Evolutionary conservation across 106 monocot species (phyloP), one percentile per base, ranked within the genome.

Genomic region (Dioscorea dumetorum): DNA sequence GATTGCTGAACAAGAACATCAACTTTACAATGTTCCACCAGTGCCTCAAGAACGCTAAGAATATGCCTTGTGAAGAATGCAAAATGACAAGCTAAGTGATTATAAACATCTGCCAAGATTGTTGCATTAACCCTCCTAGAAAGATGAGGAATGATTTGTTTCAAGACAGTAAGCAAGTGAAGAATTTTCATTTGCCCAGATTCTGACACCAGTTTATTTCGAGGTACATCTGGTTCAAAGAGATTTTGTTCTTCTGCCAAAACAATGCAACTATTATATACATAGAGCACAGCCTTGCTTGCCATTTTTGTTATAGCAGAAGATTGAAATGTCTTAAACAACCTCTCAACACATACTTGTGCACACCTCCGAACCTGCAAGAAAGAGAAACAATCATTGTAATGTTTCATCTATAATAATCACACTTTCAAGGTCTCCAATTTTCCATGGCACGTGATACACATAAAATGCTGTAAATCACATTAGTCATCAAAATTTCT

Each of bases 311-410:
- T 66, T 69, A 72, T 58, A 52, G 28, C 22, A 56, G 78, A 62
- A 64, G 49, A 70, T 21, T 71, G 60, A 21, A 88, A 74, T 64
- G 57, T 17, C 24, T 48, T 71, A 59, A 89, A 89, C 31, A 80
- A 21, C 70, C 79, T 82, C 70, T 84, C 80, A 33, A 90, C 62
- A 69, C 80, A 82, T 48, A 49, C 49, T 69, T 90, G 99, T 18
- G 99, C 87, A 72, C 85, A 85, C 78, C 76, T 90, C 21, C 99
- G 86, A 54, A 99, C 99, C 99, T 99, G 63, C 63, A 35, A 63
- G 28, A 41, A 41, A 41, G 41, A 41, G 41, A 8, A 41, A 41
- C 5, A 41, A 41, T 6, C 41, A 41, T 41, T 10, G 6, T 41
- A 5, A 28, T 41, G 41, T 8, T 41, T 41, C 10, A 41, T 10